Evolutionary conservation across 768 basidiomycete genomes (phyloP).

Genomic region (Pholiota microspora): DNA sequence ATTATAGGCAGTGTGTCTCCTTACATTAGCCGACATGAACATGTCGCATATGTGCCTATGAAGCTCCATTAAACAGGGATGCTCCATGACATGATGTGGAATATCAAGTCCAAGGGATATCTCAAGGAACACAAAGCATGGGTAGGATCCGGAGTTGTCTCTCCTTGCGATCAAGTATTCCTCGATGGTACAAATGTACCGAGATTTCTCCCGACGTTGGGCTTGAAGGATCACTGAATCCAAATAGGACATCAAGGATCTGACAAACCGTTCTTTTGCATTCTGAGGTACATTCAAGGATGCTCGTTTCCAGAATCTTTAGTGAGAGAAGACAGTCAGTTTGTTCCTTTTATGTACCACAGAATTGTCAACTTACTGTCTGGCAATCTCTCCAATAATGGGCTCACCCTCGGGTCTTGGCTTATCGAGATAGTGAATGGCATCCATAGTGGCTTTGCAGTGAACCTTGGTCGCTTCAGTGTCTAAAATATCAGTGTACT

Average conservation of each 20-base stretch:
- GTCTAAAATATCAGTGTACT: slow-evolving; percentile 9
- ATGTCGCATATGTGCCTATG: slow-evolving; percentile 3
- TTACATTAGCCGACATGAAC: slow-evolving; percentile 12
- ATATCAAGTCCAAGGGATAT: slow-evolving; percentile 9
- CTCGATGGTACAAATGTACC: slow-evolving; percentile 11
- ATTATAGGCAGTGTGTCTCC: not conserved
- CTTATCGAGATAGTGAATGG: slow-evolving; percentile 2
- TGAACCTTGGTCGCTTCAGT: not conserved
- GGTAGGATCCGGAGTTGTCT: slow-evolving; percentile 8
- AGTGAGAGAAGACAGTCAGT: not conserved
- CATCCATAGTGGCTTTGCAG: slow-evolving; percentile 7
- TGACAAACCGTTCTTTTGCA: slow-evolving; percentile 6
- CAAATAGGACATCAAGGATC: slow-evolving; percentile 6
- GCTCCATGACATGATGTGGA: slow-evolving; percentile 8
- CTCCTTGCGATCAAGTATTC: slow-evolving; percentile 10
- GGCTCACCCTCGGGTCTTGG: slow-evolving; percentile 1
- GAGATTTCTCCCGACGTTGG: slow-evolving; percentile 1
- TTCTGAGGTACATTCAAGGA: slow-evolving; percentile 1
- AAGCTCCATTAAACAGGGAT: slow-evolving; percentile 4
- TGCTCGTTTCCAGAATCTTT: slow-evolving; percentile 8
- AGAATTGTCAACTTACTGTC: not conserved
- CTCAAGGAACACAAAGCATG: slow-evolving; percentile 9
- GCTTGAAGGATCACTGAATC: slow-evolving; percentile 9
- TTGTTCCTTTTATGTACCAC: too few species aligned
- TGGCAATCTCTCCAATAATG: slow-evolving; percentile 1